phyloP scores from a whole-genome alignment of 768 basidiomycete species.

The Pleurotus citrinopileatus region DNA sequence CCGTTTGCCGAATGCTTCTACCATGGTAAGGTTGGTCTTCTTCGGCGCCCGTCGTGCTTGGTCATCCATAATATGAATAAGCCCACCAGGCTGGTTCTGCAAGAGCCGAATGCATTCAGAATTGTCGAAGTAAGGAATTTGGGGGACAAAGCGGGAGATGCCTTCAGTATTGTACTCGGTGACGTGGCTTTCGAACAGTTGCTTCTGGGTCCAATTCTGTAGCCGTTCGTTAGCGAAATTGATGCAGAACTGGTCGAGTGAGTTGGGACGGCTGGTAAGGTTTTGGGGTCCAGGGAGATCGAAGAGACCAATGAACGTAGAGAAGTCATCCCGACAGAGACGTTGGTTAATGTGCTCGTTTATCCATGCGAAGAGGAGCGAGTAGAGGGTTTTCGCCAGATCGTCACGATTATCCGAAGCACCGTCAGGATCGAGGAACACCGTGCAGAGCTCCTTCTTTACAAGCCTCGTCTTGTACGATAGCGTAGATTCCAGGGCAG shows the following conservation, averaged over 20 bases:
- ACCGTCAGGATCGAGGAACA: slow-evolving; percentile 93
- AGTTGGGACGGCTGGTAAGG: slow-evolving; percentile 82
- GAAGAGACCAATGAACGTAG: slow-evolving; percentile 88
- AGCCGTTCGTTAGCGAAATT: slow-evolving; percentile 95
- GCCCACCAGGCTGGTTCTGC: slow-evolving; percentile 83
- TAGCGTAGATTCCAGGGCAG: slow-evolving; percentile 73
- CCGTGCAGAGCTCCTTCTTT: slow-evolving; percentile 95
- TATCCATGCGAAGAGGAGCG: slow-evolving; percentile 92
- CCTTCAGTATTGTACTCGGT: slow-evolving; percentile 85
- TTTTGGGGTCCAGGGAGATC: slow-evolving; percentile 95
- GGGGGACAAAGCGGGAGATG: slow-evolving; percentile 65
- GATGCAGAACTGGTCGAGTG: slow-evolving; percentile 93
- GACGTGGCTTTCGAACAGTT: slow-evolving; percentile 77
- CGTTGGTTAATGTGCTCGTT: slow-evolving; percentile 96
- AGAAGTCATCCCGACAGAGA: slow-evolving; percentile 90
- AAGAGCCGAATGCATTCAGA: slow-evolving; percentile 84
- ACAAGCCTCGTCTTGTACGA: slow-evolving; percentile 92
- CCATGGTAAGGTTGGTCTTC: slow-evolving; percentile 93
- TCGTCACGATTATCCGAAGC: slow-evolving; percentile 93
- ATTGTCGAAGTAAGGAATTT: slow-evolving; percentile 86
- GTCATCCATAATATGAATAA: slow-evolving; percentile 98
- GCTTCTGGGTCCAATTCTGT: slow-evolving; percentile 77
- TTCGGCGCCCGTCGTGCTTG: slow-evolving; percentile 83
- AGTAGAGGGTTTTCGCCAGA: slow-evolving; percentile 90
- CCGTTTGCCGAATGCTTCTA: slow-evolving; percentile 90